Evolutionary conservation across 148 eudicot genomes (phyloP).

Genomic region (Rhododendron vialii): DNA sequence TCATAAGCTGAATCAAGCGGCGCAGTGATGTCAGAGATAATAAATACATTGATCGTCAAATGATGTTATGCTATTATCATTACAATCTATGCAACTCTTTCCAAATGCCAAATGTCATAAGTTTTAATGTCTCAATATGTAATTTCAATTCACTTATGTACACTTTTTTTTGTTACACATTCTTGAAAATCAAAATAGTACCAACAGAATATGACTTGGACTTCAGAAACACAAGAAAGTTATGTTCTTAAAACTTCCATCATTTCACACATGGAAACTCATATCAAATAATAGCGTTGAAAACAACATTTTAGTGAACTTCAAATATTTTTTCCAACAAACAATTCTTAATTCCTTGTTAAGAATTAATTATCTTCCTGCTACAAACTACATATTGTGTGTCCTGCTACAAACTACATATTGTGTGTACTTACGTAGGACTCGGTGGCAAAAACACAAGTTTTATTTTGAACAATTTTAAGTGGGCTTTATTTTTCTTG

Average conservation of each 20-base stretch:
- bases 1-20: not conserved
- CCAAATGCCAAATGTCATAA: not conserved
- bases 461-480: not conserved
- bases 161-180: not conserved
- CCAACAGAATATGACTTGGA: not conserved
- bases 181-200: not conserved
- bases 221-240: not conserved
- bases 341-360: not conserved
- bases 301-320: not conserved
- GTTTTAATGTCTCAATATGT: not conserved
- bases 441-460: not conserved
- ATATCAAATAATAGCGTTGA: not conserved
- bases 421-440: not conserved
- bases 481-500: not conserved
- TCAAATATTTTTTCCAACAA: not conserved
- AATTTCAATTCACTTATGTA: not conserved
- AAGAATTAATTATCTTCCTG: not conserved
- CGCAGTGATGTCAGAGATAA: not conserved
- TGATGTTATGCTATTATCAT: not conserved
- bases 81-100: not conserved
- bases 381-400: not conserved
- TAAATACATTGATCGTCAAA: too few relatives aligned
- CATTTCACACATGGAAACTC: not conserved
- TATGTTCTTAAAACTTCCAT: not conserved
- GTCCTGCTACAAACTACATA: not conserved